Percentiles rank a stretch among this genome's conserved stretches.
Evolutionary conservation across 352 stramenopile genomes (phyloP).

Genomic region (Phytophthora foliorum): DNA sequence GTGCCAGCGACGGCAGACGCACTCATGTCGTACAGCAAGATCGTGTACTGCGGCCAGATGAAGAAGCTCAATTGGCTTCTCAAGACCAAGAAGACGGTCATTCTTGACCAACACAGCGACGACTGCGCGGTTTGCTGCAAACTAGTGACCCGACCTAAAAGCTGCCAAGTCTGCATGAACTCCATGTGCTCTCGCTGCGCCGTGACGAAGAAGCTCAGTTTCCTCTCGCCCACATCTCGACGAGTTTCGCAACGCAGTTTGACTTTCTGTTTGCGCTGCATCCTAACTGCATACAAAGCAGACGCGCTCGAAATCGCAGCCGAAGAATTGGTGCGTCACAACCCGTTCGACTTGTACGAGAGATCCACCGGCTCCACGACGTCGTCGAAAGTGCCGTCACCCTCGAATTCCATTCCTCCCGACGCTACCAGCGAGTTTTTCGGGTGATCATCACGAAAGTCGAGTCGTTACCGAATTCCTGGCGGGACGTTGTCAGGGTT

Average conservation of each 20-base stretch:
- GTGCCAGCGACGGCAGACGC: constrained; percentile 29
- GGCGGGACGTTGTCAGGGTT: background rate
- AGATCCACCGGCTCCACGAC: constrained; percentile 18
- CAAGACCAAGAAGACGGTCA: constrained; percentile 30
- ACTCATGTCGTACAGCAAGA: constrained; percentile 36
- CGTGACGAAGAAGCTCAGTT: constrained; percentile 39
- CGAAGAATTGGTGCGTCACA: constrained; percentile 31
- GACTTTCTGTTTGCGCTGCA: constrained; percentile 42
- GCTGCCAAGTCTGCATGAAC: constrained; percentile 33
- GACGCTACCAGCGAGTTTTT: constrained; percentile 42
- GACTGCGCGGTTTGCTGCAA: constrained; percentile 33
- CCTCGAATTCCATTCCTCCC: constrained; percentile 31
- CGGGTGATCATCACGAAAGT: constrained; percentile 10
- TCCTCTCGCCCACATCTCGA: constrained; percentile 23
- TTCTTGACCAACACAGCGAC: constrained; percentile 19
- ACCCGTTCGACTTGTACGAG: constrained; percentile 34
- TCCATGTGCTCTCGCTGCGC: constrained; percentile 35
- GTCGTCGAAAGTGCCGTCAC: constrained; percentile 29
- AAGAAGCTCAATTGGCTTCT: constrained; percentile 50
- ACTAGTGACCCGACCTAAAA: constrained; percentile 8
- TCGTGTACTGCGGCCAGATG: constrained; percentile 45
- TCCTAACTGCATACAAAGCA: constrained; percentile 21
- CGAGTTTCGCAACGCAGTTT: constrained; percentile 31
- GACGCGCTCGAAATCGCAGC: constrained; percentile 38
- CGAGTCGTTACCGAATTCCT: constrained; percentile 12